Percentiles rank a stretch among this genome's conserved stretches.
phyloP scores from a whole-genome alignment of 148 eudicot species.

The Rhododendron ferrugineum region DNA sequence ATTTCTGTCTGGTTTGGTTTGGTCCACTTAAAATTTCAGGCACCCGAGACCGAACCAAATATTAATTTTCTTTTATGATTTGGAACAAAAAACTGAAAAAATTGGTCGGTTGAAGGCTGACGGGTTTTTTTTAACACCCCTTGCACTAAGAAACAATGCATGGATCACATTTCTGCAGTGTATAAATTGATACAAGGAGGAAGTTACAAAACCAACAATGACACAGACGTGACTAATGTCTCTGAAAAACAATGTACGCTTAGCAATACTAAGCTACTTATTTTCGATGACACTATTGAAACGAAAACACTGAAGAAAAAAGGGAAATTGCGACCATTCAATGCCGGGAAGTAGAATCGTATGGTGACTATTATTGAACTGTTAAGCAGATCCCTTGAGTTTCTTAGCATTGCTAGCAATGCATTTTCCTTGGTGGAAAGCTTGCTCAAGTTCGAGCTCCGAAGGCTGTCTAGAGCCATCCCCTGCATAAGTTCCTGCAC shows the following conservation, averaged over 20 bases:
- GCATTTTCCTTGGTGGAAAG: constrained; percentile 72
- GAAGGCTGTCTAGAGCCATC: constrained; percentile 74
- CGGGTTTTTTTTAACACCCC: too few species aligned
- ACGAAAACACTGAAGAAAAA: background rate
- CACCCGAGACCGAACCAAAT: too few species aligned
- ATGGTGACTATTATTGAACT: background rate
- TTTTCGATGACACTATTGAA: background rate
- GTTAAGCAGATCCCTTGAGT: constrained; percentile 47
- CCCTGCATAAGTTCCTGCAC: constrained; percentile 71
- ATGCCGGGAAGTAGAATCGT: background rate
- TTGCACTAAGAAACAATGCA: background rate
- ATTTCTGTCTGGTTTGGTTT: too few species aligned
- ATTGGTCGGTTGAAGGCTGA: too few species aligned
- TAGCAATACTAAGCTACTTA: background rate
- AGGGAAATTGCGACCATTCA: background rate
- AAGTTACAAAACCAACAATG: too few species aligned
- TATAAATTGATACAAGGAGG: too few species aligned
- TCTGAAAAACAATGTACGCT: background rate
- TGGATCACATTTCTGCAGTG: background rate
- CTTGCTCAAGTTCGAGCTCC: constrained; percentile 50
- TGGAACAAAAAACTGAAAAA: too few species aligned
- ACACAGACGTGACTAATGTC: too few species aligned
- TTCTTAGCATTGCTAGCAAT: constrained; percentile 63
- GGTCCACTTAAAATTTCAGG: too few species aligned
- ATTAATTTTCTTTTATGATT: too few species aligned